These are phyloP conservation scores for Fusarium napiforme DNA, from an alignment of 2,329 filamentous ascomycete species.

Conservation along the genomic window DNA sequence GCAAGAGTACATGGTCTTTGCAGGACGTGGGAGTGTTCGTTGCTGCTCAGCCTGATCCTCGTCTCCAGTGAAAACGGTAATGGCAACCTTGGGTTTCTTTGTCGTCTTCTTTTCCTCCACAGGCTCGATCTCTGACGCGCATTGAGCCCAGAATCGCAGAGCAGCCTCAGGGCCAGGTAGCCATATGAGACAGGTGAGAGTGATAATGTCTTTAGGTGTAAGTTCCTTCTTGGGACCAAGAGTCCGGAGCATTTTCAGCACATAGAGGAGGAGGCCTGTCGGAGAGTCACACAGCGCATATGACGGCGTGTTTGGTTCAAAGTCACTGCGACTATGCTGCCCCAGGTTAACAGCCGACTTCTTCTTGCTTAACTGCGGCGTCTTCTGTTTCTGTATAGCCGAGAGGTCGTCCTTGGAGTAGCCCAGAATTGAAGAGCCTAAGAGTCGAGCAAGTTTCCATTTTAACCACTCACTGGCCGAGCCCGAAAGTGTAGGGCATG, in stretches of 20 bases:
- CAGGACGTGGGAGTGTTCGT: slow-evolving; percentile 38
- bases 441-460: slow-evolving; percentile 63
- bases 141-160: slow-evolving; percentile 66
- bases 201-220: slow-evolving; percentile 65
- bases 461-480: slow-evolving; percentile 63
- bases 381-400: slow-evolving; percentile 49
- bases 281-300: slow-evolving; percentile 73
- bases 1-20: slow-evolving; percentile 53
- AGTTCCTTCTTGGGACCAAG: slow-evolving; percentile 56
- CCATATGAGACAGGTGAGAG: slow-evolving; percentile 72
- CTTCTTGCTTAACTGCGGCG: slow-evolving; percentile 14
- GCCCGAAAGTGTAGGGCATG: slow-evolving; percentile 57
- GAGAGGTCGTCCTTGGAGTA: slow-evolving; percentile 65
- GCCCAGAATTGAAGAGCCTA: slow-evolving; percentile 63
- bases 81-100: slow-evolving; percentile 54
- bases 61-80: slow-evolving; percentile 61
- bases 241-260: slow-evolving; percentile 59
- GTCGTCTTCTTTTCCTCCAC: slow-evolving; percentile 34
- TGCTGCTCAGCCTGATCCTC: slow-evolving; percentile 33
- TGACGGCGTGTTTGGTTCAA: slow-evolving; percentile 65
- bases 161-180: slow-evolving; percentile 72
- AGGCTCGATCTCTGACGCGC: slow-evolving; percentile 50
- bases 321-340: slow-evolving; percentile 46
- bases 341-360: slow-evolving; percentile 41
- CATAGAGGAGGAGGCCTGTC: slow-evolving; percentile 65